Evolutionary conservation across 1,139 yeast species (phyloP), one percentile per base, ranked within the genome.

Genomic region (Geotrichum macrosporum): DNA sequence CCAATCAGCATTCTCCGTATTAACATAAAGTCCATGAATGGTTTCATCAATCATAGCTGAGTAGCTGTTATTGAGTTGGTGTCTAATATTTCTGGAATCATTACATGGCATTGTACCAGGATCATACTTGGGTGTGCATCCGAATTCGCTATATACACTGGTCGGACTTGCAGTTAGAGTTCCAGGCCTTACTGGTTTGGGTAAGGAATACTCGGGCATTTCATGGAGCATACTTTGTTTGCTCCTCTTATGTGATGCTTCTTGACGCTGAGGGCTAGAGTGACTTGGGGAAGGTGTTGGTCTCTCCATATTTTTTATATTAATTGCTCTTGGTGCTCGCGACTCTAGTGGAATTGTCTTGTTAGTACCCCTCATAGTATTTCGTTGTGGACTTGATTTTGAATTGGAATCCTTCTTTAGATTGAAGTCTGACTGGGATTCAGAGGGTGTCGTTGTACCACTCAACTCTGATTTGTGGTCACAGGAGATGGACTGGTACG

Each of bases 121-220:
- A 4, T 13, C 15, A 21, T 18, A 30, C 32, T 19, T 39, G 12
- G 9, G 8, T 12, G 43, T 13, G 8, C 15, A 30, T 9, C 18
- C 21, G 19, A 16, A 4, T 2, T 39, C 41, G 18, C 44, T 40
- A 22, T 45, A 45, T 2, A 45, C 30, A 19, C 48, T 45, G 5
- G 44, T 33, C 2, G 44, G 44, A 27, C 48, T 45, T 8, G 29
- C 43, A 16, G 48, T 44, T 8, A n/a, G n/a, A n/a, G n/a, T n/a
- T n/a, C n/a, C n/a, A n/a, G n/a, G n/a, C n/a, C n/a, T n/a, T n/a
- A n/a, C n/a, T n/a, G n/a, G n/a, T n/a, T n/a, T n/a, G n/a, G n/a
- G n/a, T n/a, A n/a, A n/a, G n/a, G n/a, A n/a, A n/a, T n/a, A n/a
- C n/a, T n/a, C n/a, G n/a, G n/a, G n/a, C n/a, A n/a, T n/a, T n/a